Evolutionary conservation across 495 filamentous ascomycete species (phyloP), one percentile per base, ranked within the genome.

Genomic region (Penicillium fimorum): DNA sequence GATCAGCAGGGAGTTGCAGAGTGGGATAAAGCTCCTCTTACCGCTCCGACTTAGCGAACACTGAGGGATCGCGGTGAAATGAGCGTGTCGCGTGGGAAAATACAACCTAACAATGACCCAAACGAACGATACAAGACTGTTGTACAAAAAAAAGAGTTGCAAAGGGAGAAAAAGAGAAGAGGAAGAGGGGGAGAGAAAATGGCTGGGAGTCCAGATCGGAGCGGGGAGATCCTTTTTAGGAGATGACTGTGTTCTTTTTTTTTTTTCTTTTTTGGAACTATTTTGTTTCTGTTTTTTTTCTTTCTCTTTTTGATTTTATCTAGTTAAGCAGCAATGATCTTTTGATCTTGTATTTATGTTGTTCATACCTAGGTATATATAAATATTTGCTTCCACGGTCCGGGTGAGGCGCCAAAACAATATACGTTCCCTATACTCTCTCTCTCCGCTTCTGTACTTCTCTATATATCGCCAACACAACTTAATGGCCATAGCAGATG

Each of bases 141-240:
- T 76, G 70, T 74, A 75, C 71, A 74, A 62, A 62, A 22, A 58
- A 47, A 50, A 53, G 70, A 70, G 63, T 68, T 62, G 65, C 30
- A 64, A 68, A 63, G 61, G 68, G 66, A 62, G 55, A 44, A 53
- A 60, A 61, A 63, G 15, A 58, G 55, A 57, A 66, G 63, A 53
- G 59, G 45, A 50, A 55, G 56, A 35, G 56, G 59, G 40, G 57
- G 46, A 47, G 50, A 47, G 38, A 58, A 52, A 53, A 56, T 42
- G 60, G 56, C 56, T 57, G 58, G 59, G 67, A 60, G 61, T 58
- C 54, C 54, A 70, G 63, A 65, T 61, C 51, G 17, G 50, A 65
- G 67, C 62, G 67, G 64, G 66, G 66, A 67, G 64, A 58, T 42
- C 52, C 66, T 61, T 61, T 63, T 61, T 68, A 55, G 59, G 59